Base-by-base conservation (phyloP, 1,284 basidiomycete genomes). In the Irpex sp. region DNA sequence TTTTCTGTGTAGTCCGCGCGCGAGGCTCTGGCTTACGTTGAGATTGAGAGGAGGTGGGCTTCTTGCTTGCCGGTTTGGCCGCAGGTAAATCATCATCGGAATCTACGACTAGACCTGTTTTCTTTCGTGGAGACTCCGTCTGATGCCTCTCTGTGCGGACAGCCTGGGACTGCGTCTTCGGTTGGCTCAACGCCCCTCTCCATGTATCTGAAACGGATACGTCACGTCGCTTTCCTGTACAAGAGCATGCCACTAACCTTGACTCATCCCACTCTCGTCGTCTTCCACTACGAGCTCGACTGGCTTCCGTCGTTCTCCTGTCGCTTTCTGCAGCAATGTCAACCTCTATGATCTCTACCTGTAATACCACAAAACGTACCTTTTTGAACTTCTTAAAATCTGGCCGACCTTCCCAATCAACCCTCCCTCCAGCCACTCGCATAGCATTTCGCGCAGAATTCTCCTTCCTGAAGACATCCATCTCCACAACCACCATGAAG, bases 371-470 rank as follows among this genome's bases (percentile, higher is more conserved):
- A 6, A 15, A 1, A 71, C 80, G 54, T 34, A 88, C 92, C 85
- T 88, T 89, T 69, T 88, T 93, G 73, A 96, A 96, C 76, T 92
- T 95, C 75, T 96, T 96, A 76, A 89, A 95, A 72, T 96, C 89
- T 1, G 86, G 85, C 64, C 79, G 79, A 0, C 85, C 86, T 61
- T 82, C 76, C 83, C 87, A 89, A 17, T 82, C 77, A 4, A 77
- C 65, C 65, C 69, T 68, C 36, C 68, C 67, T 21, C 71, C 68
- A 0, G 67, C 64, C 19, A 26, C 62, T 13, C 69, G 64, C 37
- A 66, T 69, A 54, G 65, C 65, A 58, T 62, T 64, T 59, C 62
- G 62, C 52, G 59, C 60, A 60, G 59, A 51, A 40, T 64, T 65
- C 57, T 73, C 69, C 64, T 76, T 75, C 65, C 73, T 74, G 69